A percentile compares a stretch with the other conserved stretches of the same genome.
Conservation (phyloP, 768 basidiomycete genomes). For the Obba rivulosa region DNA sequence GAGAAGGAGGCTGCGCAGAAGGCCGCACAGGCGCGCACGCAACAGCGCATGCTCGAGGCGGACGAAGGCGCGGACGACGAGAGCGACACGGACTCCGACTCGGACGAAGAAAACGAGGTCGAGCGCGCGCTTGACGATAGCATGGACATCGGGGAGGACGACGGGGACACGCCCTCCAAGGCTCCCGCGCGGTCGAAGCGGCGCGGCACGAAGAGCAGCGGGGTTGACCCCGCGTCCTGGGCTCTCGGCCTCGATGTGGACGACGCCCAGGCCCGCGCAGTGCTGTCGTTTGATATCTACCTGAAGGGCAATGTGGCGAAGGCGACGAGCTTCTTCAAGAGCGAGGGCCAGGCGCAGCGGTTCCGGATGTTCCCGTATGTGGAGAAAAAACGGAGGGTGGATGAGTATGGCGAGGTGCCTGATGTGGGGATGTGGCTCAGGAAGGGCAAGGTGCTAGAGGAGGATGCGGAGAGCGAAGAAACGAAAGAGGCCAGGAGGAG, state of each 20-base stretch:
- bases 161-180: slow-evolving; percentile 14
- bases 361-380: slow-evolving; percentile 98
- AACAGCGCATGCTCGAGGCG: slow-evolving; percentile 85
- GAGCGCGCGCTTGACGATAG: slow-evolving; percentile 47
- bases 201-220: slow-evolving; percentile 38
- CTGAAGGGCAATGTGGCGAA: slow-evolving; percentile 94
- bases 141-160: slow-evolving; percentile 40
- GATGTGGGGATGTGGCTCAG: slow-evolving; percentile 96
- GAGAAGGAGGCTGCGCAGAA: slow-evolving; percentile 86
- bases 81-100: slow-evolving; percentile 65
- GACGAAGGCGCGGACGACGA: slow-evolving; percentile 87
- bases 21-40: slow-evolving; percentile 71
- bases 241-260: slow-evolving; percentile 56
- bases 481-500: slow-evolving; percentile 63
- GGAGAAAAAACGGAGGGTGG: slow-evolving; percentile 87
- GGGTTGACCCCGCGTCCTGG: slow-evolving; percentile 57
- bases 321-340: slow-evolving; percentile 84
- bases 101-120: slow-evolving; percentile 60
- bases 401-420: slow-evolving; percentile 92
- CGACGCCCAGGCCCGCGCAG: slow-evolving; percentile 61
- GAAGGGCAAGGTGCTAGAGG: slow-evolving; percentile 86
- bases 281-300: slow-evolving; percentile 90
- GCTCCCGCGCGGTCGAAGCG: slow-evolving; percentile 22
- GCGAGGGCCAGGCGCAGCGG: slow-evolving; percentile 63
- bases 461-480: slow-evolving; percentile 83